Percentiles rank a stretch among this genome's conserved stretches.
Evolutionary conservation across 352 stramenopile genomes (phyloP).

Genomic region (Albugo laibachii): DNA sequence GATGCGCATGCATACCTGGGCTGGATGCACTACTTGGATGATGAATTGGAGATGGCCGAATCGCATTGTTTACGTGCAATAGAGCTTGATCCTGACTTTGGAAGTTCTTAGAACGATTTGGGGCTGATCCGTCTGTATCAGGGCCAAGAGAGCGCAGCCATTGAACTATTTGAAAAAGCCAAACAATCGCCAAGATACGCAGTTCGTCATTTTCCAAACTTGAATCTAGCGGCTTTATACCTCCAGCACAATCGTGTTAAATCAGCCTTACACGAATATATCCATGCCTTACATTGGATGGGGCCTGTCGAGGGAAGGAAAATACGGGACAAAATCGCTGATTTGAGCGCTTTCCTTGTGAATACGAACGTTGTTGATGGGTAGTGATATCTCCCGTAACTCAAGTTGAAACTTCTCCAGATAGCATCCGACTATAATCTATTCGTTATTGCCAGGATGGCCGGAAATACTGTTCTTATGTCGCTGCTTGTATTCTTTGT

Average conservation of each 20-base stretch:
- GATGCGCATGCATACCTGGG: slow-evolving; percentile 47
- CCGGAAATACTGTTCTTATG: too few species aligned
- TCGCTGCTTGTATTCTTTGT: too few species aligned
- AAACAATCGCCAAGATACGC: slow-evolving; percentile 40
- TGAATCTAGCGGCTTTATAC: slow-evolving; percentile 42
- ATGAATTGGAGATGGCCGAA: slow-evolving; percentile 25
- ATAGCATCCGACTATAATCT: too few species aligned
- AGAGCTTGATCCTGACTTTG: slow-evolving; percentile 38
- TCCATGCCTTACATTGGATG: slow-evolving; percentile 59
- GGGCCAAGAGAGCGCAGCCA: slow-evolving; percentile 28
- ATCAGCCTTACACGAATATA: slow-evolving; percentile 46
- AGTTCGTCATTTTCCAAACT: slow-evolving; percentile 38
- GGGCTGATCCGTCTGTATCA: slow-evolving; percentile 39
- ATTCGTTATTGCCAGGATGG: too few species aligned
- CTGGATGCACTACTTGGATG: slow-evolving; percentile 45
- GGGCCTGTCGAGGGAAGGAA: slow-evolving; percentile 17
- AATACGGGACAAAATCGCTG: slow-evolving; percentile 46
- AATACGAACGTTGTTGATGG: slow-evolving; percentile 5
- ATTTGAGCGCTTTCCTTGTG: slow-evolving; percentile 46
- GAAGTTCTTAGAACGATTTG: slow-evolving; percentile 57
- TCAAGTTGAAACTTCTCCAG: too few species aligned
- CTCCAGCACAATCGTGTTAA: slow-evolving; percentile 44
- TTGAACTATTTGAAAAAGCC: slow-evolving; percentile 35
- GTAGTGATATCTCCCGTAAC: too few species aligned
- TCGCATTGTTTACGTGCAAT: slow-evolving; percentile 38